These are phyloP conservation scores for Akanthomyces uredinophilus DNA, from an alignment of 2,329 filamentous ascomycete species.

Conservation along the genomic window DNA sequence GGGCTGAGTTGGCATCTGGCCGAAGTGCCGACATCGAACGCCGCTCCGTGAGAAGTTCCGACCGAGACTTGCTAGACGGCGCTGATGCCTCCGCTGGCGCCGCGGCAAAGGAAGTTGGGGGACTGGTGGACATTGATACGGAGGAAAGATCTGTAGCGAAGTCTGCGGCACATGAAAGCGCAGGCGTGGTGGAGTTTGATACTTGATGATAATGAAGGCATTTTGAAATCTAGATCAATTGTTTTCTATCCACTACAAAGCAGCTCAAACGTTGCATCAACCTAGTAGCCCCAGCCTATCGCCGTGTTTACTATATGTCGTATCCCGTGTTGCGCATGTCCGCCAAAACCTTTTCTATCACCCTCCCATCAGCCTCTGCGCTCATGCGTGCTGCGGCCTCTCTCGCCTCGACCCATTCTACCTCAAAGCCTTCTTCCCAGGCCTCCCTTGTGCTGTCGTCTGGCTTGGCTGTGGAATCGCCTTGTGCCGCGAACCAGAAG, in stretches of 20 bases:
- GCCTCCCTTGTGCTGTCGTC: constrained; percentile 26
- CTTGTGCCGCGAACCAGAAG: constrained; percentile 36
- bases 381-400: constrained; percentile 22
- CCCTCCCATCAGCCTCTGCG: constrained; percentile 21
- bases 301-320: constrained; percentile 17
- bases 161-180: constrained; percentile 23
- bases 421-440: constrained; percentile 24
- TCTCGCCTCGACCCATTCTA: constrained; percentile 23
- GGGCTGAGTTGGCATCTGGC: constrained; percentile 7
- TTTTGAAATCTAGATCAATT: neutral
- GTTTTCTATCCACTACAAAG: neutral
- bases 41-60: constrained; percentile 59
- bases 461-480: constrained; percentile 23
- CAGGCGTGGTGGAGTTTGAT: constrained; percentile 40
- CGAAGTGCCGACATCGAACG: constrained; percentile 55
- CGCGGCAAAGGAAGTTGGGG: constrained; percentile 24
- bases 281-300: neutral
- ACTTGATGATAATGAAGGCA: constrained; percentile 23
- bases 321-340: constrained; percentile 25
- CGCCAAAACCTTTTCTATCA: constrained; percentile 24
- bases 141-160: neutral
- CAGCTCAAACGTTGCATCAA: neutral
- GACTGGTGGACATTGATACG: constrained; percentile 4
- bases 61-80: constrained; percentile 67
- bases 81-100: constrained; percentile 65